Conservation (phyloP, 2,329 filamentous ascomycete species). For the Tothia fuscella region DNA sequence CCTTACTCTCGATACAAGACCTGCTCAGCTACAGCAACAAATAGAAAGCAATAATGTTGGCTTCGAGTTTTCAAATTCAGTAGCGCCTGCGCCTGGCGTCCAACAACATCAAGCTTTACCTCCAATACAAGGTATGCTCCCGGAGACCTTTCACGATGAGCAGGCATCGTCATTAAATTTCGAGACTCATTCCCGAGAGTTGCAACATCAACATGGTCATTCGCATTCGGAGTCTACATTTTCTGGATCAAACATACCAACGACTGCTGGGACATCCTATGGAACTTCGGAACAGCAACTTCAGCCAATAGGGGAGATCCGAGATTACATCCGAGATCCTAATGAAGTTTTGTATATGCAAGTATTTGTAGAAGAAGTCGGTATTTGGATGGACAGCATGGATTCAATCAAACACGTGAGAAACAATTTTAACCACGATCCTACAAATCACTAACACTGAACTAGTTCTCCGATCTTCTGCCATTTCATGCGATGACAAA, state of each 20-base stretch:
- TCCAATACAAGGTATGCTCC: slow-evolving; percentile 37
- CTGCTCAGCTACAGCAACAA: slow-evolving; percentile 11
- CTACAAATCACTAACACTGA: slow-evolving; percentile 13
- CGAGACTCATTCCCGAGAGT: slow-evolving; percentile 21
- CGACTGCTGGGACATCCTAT: slow-evolving; percentile 22
- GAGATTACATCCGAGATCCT: slow-evolving; percentile 22
- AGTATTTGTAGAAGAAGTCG: slow-evolving; percentile 82
- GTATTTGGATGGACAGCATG: slow-evolving; percentile 88
- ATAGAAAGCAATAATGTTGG: not conserved
- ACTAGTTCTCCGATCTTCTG: slow-evolving; percentile 64
- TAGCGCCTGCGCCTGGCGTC: slow-evolving; percentile 19
- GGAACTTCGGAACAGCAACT: slow-evolving; percentile 20
- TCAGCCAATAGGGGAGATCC: not conserved
- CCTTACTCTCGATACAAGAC: slow-evolving; percentile 34
- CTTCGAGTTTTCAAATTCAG: slow-evolving; percentile 8
- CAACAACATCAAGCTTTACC: slow-evolving; percentile 38
- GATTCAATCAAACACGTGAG: slow-evolving; percentile 64
- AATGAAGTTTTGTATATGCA: slow-evolving; percentile 87
- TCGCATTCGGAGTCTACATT: slow-evolving; percentile 20
- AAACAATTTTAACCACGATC: slow-evolving; percentile 6
- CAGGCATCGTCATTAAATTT: slow-evolving; percentile 30
- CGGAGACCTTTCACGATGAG: slow-evolving; percentile 33
- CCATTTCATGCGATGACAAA: slow-evolving; percentile 72
- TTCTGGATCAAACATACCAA: slow-evolving; percentile 17
- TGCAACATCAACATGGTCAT: slow-evolving; percentile 21